Evolutionary conservation across 2,329 filamentous ascomycete species (phyloP), one percentile per base, ranked within the genome.

Genomic region (Teratosphaeria zuluensis): DNA sequence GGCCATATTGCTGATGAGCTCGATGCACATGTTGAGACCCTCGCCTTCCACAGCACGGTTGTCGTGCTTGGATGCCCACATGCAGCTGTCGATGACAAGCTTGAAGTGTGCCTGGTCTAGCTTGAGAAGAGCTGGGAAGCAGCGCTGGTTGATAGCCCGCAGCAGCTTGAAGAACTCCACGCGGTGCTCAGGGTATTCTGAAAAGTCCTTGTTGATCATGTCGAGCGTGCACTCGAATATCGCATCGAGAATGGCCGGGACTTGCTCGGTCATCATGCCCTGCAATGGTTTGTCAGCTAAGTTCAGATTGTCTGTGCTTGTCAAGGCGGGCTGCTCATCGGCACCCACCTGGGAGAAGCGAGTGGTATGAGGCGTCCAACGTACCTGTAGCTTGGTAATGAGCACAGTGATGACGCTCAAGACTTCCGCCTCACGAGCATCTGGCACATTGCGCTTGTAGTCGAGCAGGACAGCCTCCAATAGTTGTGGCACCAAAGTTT

Each of bases 201-300:
- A 96, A 76, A 99, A 99, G 75, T 99, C 94, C 78, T 99, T 99
- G 84, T 97, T 99, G 78, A 99, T 99, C 94, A 99, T 99, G 69
- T 96, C 91, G 58, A 99, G 80, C 2, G 94, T 99, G 79, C 92
- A 97, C 75, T 97, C 92, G 69, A 99, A 99, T 30, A 99, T 90
- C 66, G 92, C 95, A 74, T 97, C 92, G 89, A 99, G 96, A 70
- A 99, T 97, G 54, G 87, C 87, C 9, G 94, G 91, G 51, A 99
- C 90, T 75, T 97, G 94, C 72, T 97, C 94, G 73, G 97, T 94
- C 95, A 99, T 99, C 70, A 97, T 81, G 65, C 84, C 84, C 89
- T 95, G 69, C 59, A 42, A 53, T 32, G 54, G 53, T 31, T 35
- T 58, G 65, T 71, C 59, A 71, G 69, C 58, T 64, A 71, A 62